A percentile compares a stretch with the other conserved stretches of the same genome.
These are phyloP conservation scores for Gaeumannomyces sp. DNA, from an alignment of 2,329 filamentous ascomycete species.

Conservation along the genomic window DNA sequence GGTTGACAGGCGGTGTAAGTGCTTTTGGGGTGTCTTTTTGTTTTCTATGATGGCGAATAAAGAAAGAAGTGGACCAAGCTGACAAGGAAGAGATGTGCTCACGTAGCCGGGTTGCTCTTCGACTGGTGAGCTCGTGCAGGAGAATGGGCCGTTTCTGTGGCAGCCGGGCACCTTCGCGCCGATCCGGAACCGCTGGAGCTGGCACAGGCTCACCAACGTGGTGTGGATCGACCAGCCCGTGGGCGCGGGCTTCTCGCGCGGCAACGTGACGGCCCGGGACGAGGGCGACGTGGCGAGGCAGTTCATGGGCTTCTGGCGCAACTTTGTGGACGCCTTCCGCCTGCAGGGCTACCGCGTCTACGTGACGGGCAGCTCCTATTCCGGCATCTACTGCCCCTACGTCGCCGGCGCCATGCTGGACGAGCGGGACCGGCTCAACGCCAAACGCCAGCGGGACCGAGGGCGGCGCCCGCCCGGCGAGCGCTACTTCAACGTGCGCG, in stretches of 20 bases:
- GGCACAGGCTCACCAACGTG: constrained; percentile 68
- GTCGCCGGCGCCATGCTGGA: constrained; percentile 68
- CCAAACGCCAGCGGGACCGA: constrained; percentile 63
- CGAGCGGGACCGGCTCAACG: constrained; percentile 57
- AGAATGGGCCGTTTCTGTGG: constrained; percentile 68
- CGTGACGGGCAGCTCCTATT: constrained; percentile 64
- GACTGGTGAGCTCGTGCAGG: constrained; percentile 61
- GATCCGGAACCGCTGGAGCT: constrained; percentile 58
- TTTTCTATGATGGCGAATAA: too few relatives aligned
- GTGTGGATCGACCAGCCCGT: constrained; percentile 65
- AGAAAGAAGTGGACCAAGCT: too few relatives aligned
- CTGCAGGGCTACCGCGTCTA: constrained; percentile 60
- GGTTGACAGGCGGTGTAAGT: constrained; percentile 21
- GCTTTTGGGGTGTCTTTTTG: too few relatives aligned
- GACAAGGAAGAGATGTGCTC: too few relatives aligned
- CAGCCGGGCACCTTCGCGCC: constrained; percentile 60
- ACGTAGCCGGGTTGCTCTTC: constrained; percentile 45
- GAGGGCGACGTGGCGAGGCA: constrained; percentile 60
- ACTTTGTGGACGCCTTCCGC: constrained; percentile 62
- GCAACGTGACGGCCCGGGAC: constrained; percentile 53
- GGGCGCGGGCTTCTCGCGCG: constrained; percentile 60
- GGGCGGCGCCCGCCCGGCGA: constrained; percentile 42
- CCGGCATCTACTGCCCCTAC: constrained; percentile 61
- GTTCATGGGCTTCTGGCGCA: constrained; percentile 69
- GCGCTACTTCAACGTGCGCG: neutral